These are phyloP conservation scores for Xerocomellus chrysenteron DNA, from an alignment of 768 basidiomycete genomes.

Conservation along the genomic window DNA sequence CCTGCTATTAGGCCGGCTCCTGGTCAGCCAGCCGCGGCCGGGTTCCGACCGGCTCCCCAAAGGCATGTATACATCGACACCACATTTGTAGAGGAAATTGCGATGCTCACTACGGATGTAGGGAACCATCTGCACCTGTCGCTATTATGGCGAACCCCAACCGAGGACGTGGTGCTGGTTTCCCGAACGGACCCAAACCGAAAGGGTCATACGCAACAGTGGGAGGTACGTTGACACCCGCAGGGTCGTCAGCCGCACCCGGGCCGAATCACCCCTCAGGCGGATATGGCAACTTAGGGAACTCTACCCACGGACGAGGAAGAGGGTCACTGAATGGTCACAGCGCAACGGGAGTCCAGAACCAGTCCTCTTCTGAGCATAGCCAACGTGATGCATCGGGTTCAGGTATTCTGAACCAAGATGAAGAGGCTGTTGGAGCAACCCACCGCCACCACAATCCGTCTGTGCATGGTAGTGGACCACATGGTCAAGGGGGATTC, in stretches of 20 bases:
- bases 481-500: constrained; percentile 35
- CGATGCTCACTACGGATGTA: constrained; percentile 4
- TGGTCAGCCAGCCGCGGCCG: constrained; percentile 55
- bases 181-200: constrained; percentile 7
- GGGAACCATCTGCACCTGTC: constrained; percentile 45
- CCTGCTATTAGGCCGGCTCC: constrained; percentile 55
- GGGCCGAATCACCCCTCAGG: neutral
- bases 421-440: constrained; percentile 7
- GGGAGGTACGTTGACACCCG: neutral
- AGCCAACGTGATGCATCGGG: neutral
- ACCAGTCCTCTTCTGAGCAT: neutral
- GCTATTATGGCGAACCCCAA: constrained; percentile 81
- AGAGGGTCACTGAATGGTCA: constrained; percentile 13
- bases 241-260: neutral
- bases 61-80: constrained; percentile 12
- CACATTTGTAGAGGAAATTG: neutral
- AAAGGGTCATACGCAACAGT: constrained; percentile 8
- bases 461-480: constrained; percentile 24
- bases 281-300: constrained; percentile 1
- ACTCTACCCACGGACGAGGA: constrained; percentile 2
- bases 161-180: constrained; percentile 34
- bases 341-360: neutral
- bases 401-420: neutral
- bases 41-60: constrained; percentile 58
- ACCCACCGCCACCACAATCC: neutral